Conservation (phyloP, 2,329 filamentous ascomycete genomes). For the Pyrenochaeta sp. region DNA sequence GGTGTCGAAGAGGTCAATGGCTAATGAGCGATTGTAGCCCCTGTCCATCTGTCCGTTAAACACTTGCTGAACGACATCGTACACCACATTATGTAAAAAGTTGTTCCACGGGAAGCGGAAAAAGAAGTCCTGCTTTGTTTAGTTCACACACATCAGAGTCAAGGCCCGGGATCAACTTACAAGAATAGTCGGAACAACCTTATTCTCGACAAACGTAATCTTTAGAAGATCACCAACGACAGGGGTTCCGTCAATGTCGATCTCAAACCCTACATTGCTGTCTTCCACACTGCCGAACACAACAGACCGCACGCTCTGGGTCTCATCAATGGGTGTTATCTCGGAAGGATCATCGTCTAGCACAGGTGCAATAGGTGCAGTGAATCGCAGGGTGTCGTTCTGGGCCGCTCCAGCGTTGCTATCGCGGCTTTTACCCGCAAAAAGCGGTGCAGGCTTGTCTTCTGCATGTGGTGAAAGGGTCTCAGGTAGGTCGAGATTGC, state of each 20-base stretch:
- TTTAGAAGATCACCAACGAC: slow-evolving; percentile 96
- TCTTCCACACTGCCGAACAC: slow-evolving; percentile 46
- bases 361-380: slow-evolving; percentile 25
- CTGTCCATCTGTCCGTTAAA: slow-evolving; percentile 99
- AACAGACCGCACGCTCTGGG: slow-evolving; percentile 43
- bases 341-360: slow-evolving; percentile 43
- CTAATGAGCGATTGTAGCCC: slow-evolving; percentile 88
- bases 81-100: slow-evolving; percentile 98
- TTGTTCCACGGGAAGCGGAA: slow-evolving; percentile 99
- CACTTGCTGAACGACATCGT: slow-evolving; percentile 98
- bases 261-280: slow-evolving; percentile 58
- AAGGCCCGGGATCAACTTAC: slow-evolving; percentile 63
- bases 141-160: background rate
- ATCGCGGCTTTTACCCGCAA: slow-evolving; percentile 54
- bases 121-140: slow-evolving; percentile 80
- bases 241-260: slow-evolving; percentile 70
- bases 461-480: slow-evolving; percentile 66
- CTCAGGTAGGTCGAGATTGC: slow-evolving; percentile 33
- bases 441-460: slow-evolving; percentile 74
- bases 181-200: slow-evolving; percentile 93
- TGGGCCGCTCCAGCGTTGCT: slow-evolving; percentile 37
- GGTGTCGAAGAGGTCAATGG: slow-evolving; percentile 90
- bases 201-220: slow-evolving; percentile 93
- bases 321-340: slow-evolving; percentile 49
- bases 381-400: slow-evolving; percentile 41